A percentile compares a stretch with the other conserved stretches of the same genome.
Conservation (phyloP, 1,284 basidiomycete species). For the Rhodotorula sp. region DNA sequence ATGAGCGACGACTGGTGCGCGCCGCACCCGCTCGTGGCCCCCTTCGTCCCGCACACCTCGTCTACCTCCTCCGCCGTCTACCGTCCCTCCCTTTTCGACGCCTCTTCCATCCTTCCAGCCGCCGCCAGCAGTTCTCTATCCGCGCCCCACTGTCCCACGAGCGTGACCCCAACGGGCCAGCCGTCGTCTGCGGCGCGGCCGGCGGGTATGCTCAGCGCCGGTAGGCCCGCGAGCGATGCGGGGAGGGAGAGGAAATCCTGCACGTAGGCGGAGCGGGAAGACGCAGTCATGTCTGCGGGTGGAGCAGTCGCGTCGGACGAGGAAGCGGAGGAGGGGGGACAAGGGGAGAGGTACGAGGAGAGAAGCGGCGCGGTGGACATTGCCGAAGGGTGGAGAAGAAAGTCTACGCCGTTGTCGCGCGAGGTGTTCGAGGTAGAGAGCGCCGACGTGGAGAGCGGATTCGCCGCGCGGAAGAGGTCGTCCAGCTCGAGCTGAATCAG, state of each 20-base stretch:
- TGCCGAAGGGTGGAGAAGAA: slow-evolving; percentile 80
- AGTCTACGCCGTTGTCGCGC: slow-evolving; percentile 63
- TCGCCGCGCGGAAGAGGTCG: slow-evolving; percentile 63
- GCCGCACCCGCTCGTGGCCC: not conserved
- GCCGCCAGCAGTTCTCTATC: slow-evolving; percentile 65
- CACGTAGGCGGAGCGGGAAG: slow-evolving; percentile 59
- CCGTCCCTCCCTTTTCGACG: not conserved
- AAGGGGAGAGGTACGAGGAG: not conserved
- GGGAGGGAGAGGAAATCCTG: slow-evolving; percentile 93
- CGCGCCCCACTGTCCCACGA: slow-evolving; percentile 88
- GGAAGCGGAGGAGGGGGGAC: not conserved
- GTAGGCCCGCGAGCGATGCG: slow-evolving; percentile 84
- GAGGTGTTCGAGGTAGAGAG: not conserved
- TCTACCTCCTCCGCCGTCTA: too few species aligned
- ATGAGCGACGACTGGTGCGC: not conserved
- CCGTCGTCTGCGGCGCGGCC: slow-evolving; percentile 57
- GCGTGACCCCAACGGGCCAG: slow-evolving; percentile 83
- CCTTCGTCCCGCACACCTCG: not conserved
- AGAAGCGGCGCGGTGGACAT: slow-evolving; percentile 74
- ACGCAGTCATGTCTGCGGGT: not conserved
- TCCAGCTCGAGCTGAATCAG: slow-evolving; percentile 74
- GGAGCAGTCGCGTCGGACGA: not conserved
- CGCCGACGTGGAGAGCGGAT: slow-evolving; percentile 51
- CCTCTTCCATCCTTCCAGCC: slow-evolving; percentile 2
- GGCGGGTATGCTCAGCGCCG: slow-evolving; percentile 75